A percentile compares a stretch with the other conserved stretches of the same genome.
Evolutionary conservation across 1,284 basidiomycete species (phyloP).

Genomic region (Coriolopsis trogii): DNA sequence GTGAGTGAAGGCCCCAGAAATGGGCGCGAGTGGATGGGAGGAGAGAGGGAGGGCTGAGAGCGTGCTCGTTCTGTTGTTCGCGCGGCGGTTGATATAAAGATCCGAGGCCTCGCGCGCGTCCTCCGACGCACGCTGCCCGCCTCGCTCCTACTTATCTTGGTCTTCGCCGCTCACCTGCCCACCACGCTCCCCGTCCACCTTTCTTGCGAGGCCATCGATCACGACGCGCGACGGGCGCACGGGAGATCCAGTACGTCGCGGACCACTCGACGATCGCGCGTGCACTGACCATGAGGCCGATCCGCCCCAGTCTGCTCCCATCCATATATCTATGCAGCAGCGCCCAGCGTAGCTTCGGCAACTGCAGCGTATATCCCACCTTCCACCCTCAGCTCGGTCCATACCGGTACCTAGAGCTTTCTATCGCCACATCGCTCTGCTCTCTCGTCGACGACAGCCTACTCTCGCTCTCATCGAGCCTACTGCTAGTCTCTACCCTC

Average conservation of each 20-base stretch:
- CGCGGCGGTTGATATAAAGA: slow-evolving; percentile 24
- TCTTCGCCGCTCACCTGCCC: slow-evolving; percentile 3
- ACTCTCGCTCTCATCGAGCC: slow-evolving; percentile 15
- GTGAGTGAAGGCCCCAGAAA: slow-evolving; percentile 16
- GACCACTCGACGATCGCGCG: slow-evolving; percentile 34
- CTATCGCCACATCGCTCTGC: slow-evolving; percentile 19
- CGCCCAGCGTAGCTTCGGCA: slow-evolving; percentile 19
- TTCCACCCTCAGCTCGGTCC: slow-evolving; percentile 18
- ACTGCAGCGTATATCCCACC: slow-evolving; percentile 16
- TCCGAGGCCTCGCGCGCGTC: slow-evolving; percentile 21
- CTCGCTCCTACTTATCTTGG: slow-evolving; percentile 14
- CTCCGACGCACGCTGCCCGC: slow-evolving; percentile 19
- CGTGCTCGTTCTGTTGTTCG: slow-evolving; percentile 7
- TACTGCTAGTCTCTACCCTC: slow-evolving; percentile 1
- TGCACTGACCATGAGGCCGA: slow-evolving; percentile 44
- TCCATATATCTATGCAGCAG: slow-evolving; percentile 29
- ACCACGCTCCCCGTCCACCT: not conserved
- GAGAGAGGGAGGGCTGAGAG: no score
- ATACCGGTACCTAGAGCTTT: slow-evolving; percentile 19
- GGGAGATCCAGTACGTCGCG: slow-evolving; percentile 21
- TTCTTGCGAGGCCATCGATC: slow-evolving; percentile 1
- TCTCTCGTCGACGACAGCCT: slow-evolving; percentile 15
- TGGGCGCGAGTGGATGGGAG: no score
- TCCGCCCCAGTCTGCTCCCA: slow-evolving; percentile 33
- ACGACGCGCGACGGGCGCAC: slow-evolving; percentile 10